Percentiles rank a stretch among this genome's conserved stretches.
phyloP scores from a whole-genome alignment of 2,329 filamentous ascomycete species.

The Colletotrichum brevisporum region DNA sequence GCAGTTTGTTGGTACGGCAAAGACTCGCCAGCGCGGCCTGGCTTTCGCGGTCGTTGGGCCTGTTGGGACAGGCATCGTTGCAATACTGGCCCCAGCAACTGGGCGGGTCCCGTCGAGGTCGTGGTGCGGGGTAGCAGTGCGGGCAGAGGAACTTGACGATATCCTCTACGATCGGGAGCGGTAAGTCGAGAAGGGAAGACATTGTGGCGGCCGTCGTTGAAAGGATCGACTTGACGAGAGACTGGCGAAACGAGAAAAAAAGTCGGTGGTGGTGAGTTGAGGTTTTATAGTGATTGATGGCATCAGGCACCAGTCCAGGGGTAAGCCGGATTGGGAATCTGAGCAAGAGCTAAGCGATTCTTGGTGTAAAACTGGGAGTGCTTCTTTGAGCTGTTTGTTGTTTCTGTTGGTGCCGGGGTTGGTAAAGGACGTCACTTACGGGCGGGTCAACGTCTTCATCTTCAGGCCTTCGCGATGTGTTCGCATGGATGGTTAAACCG shows the following conservation, averaged over 20 bases:
- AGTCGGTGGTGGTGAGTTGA: background rate
- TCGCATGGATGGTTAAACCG: no score
- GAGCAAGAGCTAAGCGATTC: no score
- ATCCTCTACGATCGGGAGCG: background rate
- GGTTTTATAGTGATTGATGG: background rate
- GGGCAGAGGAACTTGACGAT: background rate
- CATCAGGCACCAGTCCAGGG: background rate
- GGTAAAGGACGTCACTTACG: no score
- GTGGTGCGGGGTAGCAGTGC: background rate
- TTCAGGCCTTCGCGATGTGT: no score
- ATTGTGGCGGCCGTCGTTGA: background rate
- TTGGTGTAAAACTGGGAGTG: no score
- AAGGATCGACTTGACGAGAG: background rate
- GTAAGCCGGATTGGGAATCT: no score
- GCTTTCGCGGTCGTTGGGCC: background rate
- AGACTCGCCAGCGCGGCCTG: background rate
- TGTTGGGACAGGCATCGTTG: background rate
- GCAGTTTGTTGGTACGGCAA: background rate
- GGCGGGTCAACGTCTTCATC: no score
- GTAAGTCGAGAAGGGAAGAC: background rate
- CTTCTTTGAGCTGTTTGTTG: no score
- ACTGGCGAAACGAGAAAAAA: background rate
- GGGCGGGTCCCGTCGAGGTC: background rate
- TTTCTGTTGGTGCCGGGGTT: no score
- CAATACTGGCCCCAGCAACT: background rate